These are phyloP conservation scores for Myxozyma udenii DNA, from an alignment of 805 yeast genomes.

Conservation along the genomic window DNA sequence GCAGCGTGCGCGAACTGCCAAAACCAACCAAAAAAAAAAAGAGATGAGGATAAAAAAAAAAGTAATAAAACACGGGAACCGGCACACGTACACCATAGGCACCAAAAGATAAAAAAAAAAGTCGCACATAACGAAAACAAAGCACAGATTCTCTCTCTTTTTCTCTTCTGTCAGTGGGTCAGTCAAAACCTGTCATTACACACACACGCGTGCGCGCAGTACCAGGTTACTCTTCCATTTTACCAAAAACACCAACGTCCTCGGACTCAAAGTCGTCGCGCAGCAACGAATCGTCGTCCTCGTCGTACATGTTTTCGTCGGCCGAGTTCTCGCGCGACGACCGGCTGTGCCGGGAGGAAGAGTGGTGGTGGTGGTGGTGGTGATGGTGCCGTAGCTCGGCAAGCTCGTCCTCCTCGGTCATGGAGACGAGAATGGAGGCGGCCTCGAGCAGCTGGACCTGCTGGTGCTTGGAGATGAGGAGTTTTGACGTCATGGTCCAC, in stretches of 20 bases:
- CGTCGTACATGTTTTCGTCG: constrained; percentile 18
- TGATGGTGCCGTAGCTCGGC: constrained; percentile 17
- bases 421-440: constrained; percentile 67
- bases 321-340: constrained; percentile 10
- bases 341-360: not conserved
- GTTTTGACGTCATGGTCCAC: constrained; percentile 82
- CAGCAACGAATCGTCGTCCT: constrained; percentile 38
- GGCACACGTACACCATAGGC: too few relatives aligned
- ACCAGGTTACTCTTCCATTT: constrained; percentile 40
- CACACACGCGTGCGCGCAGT: too few relatives aligned
- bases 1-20: too few relatives aligned
- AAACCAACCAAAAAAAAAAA: not conserved
- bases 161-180: too few relatives aligned
- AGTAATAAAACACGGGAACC: too few relatives aligned
- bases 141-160: too few relatives aligned
- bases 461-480: constrained; percentile 80
- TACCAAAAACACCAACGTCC: constrained; percentile 39
- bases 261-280: constrained; percentile 33
- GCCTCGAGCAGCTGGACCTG: constrained; percentile 73
- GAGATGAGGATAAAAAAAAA: not conserved
- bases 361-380: constrained; percentile 1
- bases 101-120: not conserved
- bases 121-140: constrained; percentile 2
- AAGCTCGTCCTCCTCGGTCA: constrained; percentile 49
- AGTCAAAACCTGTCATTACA: too few relatives aligned